phyloP scores from a whole-genome alignment of 495 filamentous ascomycete species.

The Aspergillus ellipticus region DNA sequence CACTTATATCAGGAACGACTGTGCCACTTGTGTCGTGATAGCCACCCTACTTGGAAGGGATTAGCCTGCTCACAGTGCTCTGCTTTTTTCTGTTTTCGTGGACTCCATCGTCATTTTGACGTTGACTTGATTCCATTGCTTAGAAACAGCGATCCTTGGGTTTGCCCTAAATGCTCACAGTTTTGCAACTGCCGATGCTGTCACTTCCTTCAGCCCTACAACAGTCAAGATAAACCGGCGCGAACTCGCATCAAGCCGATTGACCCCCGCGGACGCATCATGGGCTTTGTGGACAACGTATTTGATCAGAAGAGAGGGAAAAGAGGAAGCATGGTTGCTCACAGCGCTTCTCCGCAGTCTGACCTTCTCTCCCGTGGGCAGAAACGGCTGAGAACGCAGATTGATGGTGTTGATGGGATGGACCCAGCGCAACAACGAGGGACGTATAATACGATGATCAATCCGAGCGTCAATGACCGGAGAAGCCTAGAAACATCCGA shows the following conservation, averaged over 20 bases:
- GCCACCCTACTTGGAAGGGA: constrained; percentile 18
- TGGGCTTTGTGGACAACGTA: constrained; percentile 22
- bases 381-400: constrained; percentile 7
- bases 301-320: constrained; percentile 23
- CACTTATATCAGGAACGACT: constrained; percentile 15
- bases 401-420: not conserved
- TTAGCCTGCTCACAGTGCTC: constrained; percentile 12
- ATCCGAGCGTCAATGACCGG: not conserved
- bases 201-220: constrained; percentile 16
- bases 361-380: not conserved
- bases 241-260: constrained; percentile 17
- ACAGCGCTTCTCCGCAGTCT: constrained; percentile 4
- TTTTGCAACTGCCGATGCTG: constrained; percentile 22
- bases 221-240: constrained; percentile 17
- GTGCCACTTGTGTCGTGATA: constrained; percentile 21
- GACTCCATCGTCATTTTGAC: constrained; percentile 21
- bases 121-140: constrained; percentile 15
- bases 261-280: constrained; percentile 16
- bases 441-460: not conserved
- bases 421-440: not conserved
- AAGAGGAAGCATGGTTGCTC: constrained; percentile 6
- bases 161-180: constrained; percentile 18
- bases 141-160: constrained; percentile 8
- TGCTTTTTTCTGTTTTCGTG: constrained; percentile 22
- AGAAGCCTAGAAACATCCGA: not conserved